These are phyloP conservation scores for Diutina ranongensis DNA, from an alignment of 1,139 yeast species.

Conservation along the genomic window DNA sequence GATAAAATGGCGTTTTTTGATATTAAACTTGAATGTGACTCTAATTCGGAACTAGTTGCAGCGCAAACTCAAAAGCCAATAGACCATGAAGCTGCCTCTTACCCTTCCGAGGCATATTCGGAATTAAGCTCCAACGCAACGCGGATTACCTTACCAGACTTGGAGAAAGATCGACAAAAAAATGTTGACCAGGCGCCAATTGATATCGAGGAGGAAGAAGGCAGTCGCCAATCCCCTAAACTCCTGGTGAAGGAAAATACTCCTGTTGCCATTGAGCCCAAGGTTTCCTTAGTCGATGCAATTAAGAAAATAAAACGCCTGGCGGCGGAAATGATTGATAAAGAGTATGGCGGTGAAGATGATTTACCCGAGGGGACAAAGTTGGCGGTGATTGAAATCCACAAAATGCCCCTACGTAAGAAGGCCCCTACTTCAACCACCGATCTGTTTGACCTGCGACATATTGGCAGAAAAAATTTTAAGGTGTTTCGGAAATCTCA, in stretches of 20 bases:
- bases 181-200: no score
- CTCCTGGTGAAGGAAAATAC: no score
- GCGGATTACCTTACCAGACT: no score
- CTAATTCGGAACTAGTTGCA: no score
- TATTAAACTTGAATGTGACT: neutral
- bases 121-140: no score
- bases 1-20: conserved; percentile 1
- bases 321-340: neutral
- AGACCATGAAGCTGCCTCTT: no score
- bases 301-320: neutral
- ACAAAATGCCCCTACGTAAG: neutral
- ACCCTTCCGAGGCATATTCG: no score
- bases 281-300: neutral
- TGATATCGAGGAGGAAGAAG: no score
- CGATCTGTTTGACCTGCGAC: neutral
- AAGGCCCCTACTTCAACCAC: neutral
- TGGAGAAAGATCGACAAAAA: no score
- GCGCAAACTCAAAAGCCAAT: no score
- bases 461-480: neutral
- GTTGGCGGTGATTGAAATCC: neutral
- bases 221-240: no score
- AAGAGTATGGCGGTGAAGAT: neutral
- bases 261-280: neutral
- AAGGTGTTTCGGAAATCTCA: neutral
- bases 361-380: neutral